Evolutionary conservation across 441 rosid species (phyloP).

Genomic region (Gossypium trilobum): DNA sequence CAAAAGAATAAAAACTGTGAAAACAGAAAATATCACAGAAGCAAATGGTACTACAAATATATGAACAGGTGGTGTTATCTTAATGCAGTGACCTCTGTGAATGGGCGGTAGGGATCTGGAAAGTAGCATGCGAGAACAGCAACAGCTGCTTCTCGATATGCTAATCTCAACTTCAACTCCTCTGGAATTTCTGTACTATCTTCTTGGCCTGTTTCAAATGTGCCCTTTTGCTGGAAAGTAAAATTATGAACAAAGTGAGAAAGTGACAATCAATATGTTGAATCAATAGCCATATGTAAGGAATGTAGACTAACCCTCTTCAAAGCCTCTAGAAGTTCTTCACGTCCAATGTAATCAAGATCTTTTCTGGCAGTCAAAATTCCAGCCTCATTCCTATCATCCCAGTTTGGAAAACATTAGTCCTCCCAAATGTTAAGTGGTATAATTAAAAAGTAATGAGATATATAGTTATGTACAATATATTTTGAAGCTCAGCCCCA

Average conservation of each 20-base stretch:
- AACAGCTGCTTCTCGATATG: constrained; percentile 92
- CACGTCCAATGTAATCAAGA: constrained; percentile 72
- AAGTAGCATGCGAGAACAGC: constrained; percentile 82
- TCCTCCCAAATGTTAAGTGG: neutral
- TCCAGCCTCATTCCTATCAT: constrained; percentile 88
- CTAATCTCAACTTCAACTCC: constrained; percentile 76
- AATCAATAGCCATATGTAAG: neutral
- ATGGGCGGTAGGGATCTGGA: constrained; percentile 69
- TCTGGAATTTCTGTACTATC: constrained; percentile 77
- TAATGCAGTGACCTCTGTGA: constrained; percentile 47
- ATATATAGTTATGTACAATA: constrained; percentile 41
- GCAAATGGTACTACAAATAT: constrained; percentile 20
- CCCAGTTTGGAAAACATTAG: constrained; percentile 27
- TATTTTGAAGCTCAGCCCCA: constrained; percentile 95
- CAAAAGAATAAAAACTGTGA: neutral
- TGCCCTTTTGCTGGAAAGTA: constrained; percentile 80
- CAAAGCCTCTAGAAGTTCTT: constrained; percentile 86
- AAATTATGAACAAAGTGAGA: constrained; percentile 15
- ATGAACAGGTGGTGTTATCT: neutral
- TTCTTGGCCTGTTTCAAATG: constrained; percentile 97
- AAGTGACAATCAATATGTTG: constrained; percentile 15
- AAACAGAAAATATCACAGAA: constrained; percentile 7
- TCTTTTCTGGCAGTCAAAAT: constrained; percentile 96
- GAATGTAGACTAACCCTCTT: constrained; percentile 53
- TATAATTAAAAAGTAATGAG: neutral